These are phyloP conservation scores for Xylariaceae sp. DNA, from an alignment of 2,329 filamentous ascomycete species.

Conservation along the genomic window DNA sequence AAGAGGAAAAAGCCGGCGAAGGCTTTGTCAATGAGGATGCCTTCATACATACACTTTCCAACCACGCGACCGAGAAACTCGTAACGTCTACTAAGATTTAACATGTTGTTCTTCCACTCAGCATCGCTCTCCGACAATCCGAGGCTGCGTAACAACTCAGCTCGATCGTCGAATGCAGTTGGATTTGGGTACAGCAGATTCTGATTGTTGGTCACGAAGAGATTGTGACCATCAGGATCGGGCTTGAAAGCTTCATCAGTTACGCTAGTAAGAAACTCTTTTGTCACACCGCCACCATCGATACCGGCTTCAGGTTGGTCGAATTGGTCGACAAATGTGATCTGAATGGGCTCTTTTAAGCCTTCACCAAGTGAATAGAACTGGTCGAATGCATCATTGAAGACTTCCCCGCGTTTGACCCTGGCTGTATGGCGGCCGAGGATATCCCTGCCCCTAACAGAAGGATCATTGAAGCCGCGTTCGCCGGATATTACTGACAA, in stretches of 20 bases:
- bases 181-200: conserved; percentile 91
- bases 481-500: conserved; percentile 55
- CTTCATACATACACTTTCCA: conserved; percentile 96
- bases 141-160: conserved; percentile 56
- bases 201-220: conserved; percentile 84
- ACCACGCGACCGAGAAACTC: conserved; percentile 93
- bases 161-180: conserved; percentile 69
- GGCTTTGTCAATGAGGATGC: conserved; percentile 87
- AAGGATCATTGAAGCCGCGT: conserved; percentile 28
- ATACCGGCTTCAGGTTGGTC: conserved; percentile 88
- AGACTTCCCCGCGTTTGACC: conserved; percentile 77
- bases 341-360: conserved; percentile 93
- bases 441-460: conserved; percentile 39
- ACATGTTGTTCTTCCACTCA: conserved; percentile 60
- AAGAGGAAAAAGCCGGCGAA: conserved; percentile 96
- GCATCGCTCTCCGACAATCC: conserved; percentile 56
- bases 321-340: conserved; percentile 93
- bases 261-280: conserved; percentile 91
- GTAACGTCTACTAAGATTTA: conserved; percentile 70
- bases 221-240: conserved; percentile 51
- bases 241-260: conserved; percentile 78
- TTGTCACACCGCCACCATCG: conserved; percentile 94
- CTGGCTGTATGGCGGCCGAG: conserved; percentile 71
- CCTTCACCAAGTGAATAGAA: conserved; percentile 82
- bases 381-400: conserved; percentile 81